Percentiles rank a stretch among this genome's conserved stretches.
Conservation (phyloP, 169 alveolate species). For the Cryptosporidium baileyi region DNA sequence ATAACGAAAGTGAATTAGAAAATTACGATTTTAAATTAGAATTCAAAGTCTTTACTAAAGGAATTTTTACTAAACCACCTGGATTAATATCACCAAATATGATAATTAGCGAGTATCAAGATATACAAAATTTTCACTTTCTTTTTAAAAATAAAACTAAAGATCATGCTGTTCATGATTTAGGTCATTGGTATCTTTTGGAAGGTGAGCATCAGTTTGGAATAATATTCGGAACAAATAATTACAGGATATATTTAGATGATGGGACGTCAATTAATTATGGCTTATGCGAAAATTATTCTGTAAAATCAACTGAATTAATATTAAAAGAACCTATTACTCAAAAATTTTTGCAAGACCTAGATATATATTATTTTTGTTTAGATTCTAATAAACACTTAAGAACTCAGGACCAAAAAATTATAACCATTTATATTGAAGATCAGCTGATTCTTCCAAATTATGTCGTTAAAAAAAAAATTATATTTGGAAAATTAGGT, state of each 20-base stretch:
- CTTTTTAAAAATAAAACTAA: not conserved
- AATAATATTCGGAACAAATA: conserved; percentile 36
- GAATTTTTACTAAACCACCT: conserved; percentile 48
- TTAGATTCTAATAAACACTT: not conserved
- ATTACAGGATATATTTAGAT: conserved; percentile 2
- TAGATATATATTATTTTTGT: conserved; percentile 22
- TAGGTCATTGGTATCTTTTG: conserved; percentile 12
- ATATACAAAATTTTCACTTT: not conserved
- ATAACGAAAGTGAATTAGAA: not conserved
- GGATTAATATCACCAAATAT: conserved; percentile 37
- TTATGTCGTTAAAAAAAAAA: not conserved
- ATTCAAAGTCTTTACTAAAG: conserved; percentile 29
- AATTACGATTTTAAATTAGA: not conserved
- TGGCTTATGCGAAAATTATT: not conserved
- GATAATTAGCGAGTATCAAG: not conserved
- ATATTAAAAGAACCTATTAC: not conserved
- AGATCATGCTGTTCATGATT: not conserved
- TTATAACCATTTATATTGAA: not conserved
- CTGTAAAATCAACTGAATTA: not conserved
- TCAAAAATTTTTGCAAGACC: not conserved
- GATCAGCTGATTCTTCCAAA: conserved; percentile 52
- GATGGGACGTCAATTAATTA: not conserved
- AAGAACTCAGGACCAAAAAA: not conserved
- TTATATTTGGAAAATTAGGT: not conserved
- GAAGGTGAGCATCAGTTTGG: conserved; percentile 52